Conservation (phyloP, 345 rosid genomes). For the Excoecaria agallocha region DNA sequence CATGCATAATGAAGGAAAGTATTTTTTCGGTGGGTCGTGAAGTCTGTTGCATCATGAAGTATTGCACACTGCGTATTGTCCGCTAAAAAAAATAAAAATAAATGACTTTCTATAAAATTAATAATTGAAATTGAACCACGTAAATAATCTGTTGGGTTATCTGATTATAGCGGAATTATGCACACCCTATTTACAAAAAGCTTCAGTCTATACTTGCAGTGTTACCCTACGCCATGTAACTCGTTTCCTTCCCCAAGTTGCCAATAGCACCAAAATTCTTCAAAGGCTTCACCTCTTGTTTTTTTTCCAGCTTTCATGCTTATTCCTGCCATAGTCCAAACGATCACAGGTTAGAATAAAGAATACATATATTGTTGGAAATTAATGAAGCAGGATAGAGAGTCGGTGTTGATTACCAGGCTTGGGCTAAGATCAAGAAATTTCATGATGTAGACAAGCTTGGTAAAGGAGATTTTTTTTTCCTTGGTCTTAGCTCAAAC, state of each 20-base stretch:
- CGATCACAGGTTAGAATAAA: constrained; percentile 10
- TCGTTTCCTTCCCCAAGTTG: constrained; percentile 10
- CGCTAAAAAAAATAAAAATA: no score
- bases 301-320: constrained; percentile 8
- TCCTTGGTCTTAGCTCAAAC: no score
- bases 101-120: no score
- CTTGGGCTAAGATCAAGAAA: constrained; percentile 30
- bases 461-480: constrained; percentile 11
- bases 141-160: no score
- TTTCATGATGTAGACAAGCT: constrained; percentile 38
- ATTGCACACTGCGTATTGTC: no score
- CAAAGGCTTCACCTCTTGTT: constrained; percentile 26
- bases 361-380: constrained; percentile 32
- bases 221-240: constrained; percentile 17
- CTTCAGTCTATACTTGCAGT: constrained; percentile 9
- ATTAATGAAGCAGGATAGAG: constrained; percentile 38
- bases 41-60: no score
- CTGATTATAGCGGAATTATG: no score
- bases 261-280: not conserved
- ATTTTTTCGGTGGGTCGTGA: no score
- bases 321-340: constrained; percentile 9
- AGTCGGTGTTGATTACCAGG: constrained; percentile 22
- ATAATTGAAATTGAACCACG: no score
- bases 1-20: no score
- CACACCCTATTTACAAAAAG: no score